Evolutionary conservation across 2,329 filamentous ascomycete species (phyloP).

Genomic region (Dothideomycetes sp.): DNA sequence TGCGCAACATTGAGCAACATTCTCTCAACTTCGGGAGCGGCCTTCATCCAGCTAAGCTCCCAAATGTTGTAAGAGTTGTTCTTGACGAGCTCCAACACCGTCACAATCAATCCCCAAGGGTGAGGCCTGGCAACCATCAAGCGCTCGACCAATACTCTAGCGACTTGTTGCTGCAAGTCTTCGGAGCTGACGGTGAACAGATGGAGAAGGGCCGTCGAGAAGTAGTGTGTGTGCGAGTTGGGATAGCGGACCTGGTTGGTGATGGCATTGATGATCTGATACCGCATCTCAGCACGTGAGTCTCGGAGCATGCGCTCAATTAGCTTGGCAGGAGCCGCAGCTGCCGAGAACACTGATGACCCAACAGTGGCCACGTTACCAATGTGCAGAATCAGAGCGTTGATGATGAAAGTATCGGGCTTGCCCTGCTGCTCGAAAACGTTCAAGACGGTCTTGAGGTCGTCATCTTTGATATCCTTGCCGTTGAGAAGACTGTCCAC

Average conservation of each 20-base stretch:
- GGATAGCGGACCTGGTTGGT: conserved; percentile 87
- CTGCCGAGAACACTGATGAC: conserved; percentile 54
- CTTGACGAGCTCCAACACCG: conserved; percentile 80
- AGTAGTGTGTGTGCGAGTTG: conserved; percentile 85
- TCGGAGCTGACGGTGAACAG: conserved; percentile 60
- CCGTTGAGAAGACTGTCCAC: conserved; percentile 44
- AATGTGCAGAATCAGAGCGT: conserved; percentile 76
- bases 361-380: conserved; percentile 62
- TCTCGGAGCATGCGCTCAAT: conserved; percentile 70
- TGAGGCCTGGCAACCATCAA: conserved; percentile 84
- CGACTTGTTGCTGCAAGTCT: conserved; percentile 84
- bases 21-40: conserved; percentile 64
- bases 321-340: conserved; percentile 59
- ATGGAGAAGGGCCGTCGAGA: conserved; percentile 74
- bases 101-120: conserved; percentile 88
- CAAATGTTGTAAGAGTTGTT: conserved; percentile 89
- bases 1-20: conserved; percentile 25
- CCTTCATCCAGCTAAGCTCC: conserved; percentile 84
- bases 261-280: conserved; percentile 75
- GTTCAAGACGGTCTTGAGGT: conserved; percentile 66
- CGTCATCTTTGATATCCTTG: conserved; percentile 54
- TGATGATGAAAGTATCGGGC: conserved; percentile 58
- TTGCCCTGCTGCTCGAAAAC: conserved; percentile 53
- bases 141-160: conserved; percentile 78
- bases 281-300: conserved; percentile 40